Percentiles rank a stretch among this genome's conserved stretches.
Conservation (phyloP, 768 basidiomycete genomes). For the Punctularia strigosozonata region DNA sequence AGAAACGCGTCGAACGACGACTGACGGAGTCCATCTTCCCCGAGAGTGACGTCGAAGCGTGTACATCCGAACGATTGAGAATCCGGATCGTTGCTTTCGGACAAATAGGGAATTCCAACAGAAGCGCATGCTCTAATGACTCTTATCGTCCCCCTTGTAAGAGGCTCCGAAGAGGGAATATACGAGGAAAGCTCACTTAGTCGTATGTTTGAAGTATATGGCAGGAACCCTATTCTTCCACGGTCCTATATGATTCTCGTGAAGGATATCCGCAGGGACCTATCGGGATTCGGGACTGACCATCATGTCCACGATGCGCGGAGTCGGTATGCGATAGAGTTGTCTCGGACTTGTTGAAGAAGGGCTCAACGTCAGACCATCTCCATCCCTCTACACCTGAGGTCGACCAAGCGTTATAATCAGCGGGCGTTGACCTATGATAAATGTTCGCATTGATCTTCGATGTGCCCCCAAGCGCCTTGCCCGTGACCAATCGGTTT, state of each 20-base stretch:
- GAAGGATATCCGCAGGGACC: neutral
- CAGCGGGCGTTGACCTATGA: conserved; percentile 16
- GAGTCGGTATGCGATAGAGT: neutral
- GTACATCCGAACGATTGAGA: neutral
- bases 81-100: neutral
- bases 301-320: conserved; percentile 2
- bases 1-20: neutral
- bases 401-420: conserved; percentile 20
- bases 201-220: neutral
- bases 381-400: conserved; percentile 21
- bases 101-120: neutral
- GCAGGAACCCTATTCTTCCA: neutral
- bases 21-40: neutral
- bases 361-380: conserved; percentile 21
- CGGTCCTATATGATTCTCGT: neutral
- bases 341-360: conserved; percentile 23
- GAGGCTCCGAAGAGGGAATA: neutral
- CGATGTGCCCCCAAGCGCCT: conserved; percentile 33
- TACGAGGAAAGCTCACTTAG: neutral
- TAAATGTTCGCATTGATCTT: conserved; percentile 32
- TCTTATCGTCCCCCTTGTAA: neutral
- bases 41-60: neutral
- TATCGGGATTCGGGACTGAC: conserved; percentile 1
- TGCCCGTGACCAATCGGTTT: conserved; percentile 14
- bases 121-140: neutral